These are phyloP conservation scores for Paspalum notatum DNA, from an alignment of 176 grass and related monocot genomes.

Conservation along the genomic window DNA sequence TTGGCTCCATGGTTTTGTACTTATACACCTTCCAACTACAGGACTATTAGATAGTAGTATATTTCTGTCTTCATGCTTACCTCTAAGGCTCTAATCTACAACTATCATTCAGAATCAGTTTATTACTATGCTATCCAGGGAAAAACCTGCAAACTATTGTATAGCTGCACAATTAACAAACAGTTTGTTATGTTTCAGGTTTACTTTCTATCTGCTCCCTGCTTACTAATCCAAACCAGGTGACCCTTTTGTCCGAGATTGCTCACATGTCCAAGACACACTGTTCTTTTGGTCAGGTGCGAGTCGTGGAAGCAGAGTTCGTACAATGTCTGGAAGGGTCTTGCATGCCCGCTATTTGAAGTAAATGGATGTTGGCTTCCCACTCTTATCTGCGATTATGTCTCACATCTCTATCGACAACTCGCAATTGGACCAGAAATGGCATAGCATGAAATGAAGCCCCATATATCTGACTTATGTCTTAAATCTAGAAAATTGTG, in stretches of 20 bases:
- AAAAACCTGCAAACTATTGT: background rate
- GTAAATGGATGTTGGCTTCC: too few species aligned
- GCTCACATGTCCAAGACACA: conserved; percentile 65
- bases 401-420: too few species aligned
- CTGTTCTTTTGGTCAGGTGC: too few species aligned
- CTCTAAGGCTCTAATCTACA: background rate
- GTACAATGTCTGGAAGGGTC: too few species aligned
- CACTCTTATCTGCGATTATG: too few species aligned
- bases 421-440: too few species aligned
- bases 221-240: conserved; percentile 63
- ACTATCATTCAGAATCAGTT: background rate
- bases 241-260: conserved; percentile 65
- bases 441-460: too few species aligned
- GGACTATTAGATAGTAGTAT: background rate
- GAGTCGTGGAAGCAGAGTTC: too few species aligned
- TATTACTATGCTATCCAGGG: background rate
- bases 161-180: background rate
- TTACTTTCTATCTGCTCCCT: conserved; percentile 67
- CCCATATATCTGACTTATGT: too few species aligned
- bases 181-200: conserved; percentile 26
- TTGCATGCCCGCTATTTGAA: too few species aligned
- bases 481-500: too few species aligned
- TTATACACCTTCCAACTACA: background rate
- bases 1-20: background rate
- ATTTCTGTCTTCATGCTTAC: background rate